Base-by-base conservation (phyloP, 768 basidiomycete genomes). In the Sporobolomyces phaffii region DNA sequence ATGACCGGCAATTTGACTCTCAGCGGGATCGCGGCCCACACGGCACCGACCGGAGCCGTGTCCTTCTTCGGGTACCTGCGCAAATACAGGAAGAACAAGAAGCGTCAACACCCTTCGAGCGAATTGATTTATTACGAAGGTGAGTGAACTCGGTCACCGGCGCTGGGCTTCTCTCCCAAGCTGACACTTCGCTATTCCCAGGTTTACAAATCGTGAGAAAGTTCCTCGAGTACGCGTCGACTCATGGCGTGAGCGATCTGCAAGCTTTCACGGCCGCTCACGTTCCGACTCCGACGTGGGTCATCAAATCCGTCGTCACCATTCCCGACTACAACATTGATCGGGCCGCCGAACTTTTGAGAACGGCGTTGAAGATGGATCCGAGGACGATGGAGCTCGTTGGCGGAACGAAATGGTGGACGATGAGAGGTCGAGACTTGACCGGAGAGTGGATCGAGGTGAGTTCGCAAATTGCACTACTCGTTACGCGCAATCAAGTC, bases 381-480 rank as follows among this genome's bases (percentile, higher is more conserved):
- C 68, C 76, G 24, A 53, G 64, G 2, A 73, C 74, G 2, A 59
- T 76, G 20, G 73, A 76, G 64, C 64, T 76, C 2, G 68, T 79
- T 10, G 78, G 78, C 5, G 78, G 78, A 2, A 65, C 59, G 14
- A 70, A 71, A 41, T 79, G 78, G 78, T 79, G 78, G 78, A 67
- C 65, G 29, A 51, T 78, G 5, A 52, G 78, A 44, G 78, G 77
- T 5, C 62, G 73, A 48, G 72, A 65, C 11, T 51, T 79, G 41
- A 74, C 77, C 44, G 77, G 77, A 10, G 78, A 79, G 60, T 79
- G 78, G 78, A 75, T 79, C 20, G 78, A 79, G 73, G 76, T 77
- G 43, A 70, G 74, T 33, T 36, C n/a, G n/a, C n/a, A n/a, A n/a
- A n/a, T n/a, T n/a, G n/a, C n/a, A n/a, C n/a, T n/a, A n/a, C n/a